Conservation (phyloP, 2,329 filamentous ascomycete genomes). For the Ophiosphaerella korrae region DNA sequence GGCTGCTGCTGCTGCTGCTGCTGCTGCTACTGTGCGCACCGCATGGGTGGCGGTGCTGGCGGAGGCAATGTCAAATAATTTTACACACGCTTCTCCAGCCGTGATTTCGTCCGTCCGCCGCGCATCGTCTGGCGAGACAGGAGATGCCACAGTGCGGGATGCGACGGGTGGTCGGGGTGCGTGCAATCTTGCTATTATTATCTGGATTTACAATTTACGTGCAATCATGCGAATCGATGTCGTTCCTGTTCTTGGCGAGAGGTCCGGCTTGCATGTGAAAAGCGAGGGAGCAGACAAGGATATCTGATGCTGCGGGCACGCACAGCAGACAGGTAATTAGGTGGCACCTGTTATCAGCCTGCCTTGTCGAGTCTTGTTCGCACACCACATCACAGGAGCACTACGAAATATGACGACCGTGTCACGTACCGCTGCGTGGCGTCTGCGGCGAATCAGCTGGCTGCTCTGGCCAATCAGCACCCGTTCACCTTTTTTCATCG, state of each 20-base stretch:
- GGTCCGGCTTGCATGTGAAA: slow-evolving; percentile 28
- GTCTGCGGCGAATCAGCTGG: slow-evolving; percentile 3
- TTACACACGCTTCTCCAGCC: slow-evolving; percentile 22
- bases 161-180: slow-evolving; percentile 27
- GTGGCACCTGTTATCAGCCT: background rate
- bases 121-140: slow-evolving; percentile 39
- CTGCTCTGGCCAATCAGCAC: slow-evolving; percentile 10
- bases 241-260: slow-evolving; percentile 27
- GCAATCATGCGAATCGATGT: slow-evolving; percentile 21
- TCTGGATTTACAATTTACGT: slow-evolving; percentile 23
- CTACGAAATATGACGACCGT: slow-evolving; percentile 4
- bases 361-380: background rate
- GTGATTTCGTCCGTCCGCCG: slow-evolving; percentile 41
- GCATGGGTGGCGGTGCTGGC: slow-evolving; percentile 26
- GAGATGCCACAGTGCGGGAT: slow-evolving; percentile 42
- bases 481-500: slow-evolving; percentile 22
- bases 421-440: slow-evolving; percentile 4
- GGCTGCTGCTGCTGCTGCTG: slow-evolving; percentile 18
- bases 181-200: slow-evolving; percentile 19
- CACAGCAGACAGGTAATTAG: background rate
- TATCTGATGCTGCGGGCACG: background rate
- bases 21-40: slow-evolving; percentile 17
- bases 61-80: slow-evolving; percentile 21
- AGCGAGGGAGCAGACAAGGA: background rate
- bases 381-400: background rate